Evolutionary conservation across 805 yeast genomes (phyloP).

Genomic region (Debaryomyces castellii): DNA sequence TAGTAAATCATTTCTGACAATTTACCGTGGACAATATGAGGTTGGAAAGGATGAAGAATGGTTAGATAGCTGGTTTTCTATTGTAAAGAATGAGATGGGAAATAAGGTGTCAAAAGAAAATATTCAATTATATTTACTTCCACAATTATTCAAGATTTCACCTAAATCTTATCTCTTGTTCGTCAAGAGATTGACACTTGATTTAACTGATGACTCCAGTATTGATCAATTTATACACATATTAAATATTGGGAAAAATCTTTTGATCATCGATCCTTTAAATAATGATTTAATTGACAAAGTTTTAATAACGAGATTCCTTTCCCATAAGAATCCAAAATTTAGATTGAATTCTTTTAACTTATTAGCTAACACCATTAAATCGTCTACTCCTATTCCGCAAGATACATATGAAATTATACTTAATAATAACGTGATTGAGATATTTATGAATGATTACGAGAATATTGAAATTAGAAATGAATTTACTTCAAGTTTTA

Average conservation of each 20-base stretch:
- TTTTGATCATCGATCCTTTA: slow-evolving; percentile 26
- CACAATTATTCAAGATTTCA: slow-evolving; percentile 58
- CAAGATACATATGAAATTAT: slow-evolving; percentile 44
- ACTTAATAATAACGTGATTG: slow-evolving; percentile 34
- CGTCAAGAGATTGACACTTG: slow-evolving; percentile 20
- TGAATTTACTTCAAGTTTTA: slow-evolving; percentile 59
- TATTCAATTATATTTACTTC: slow-evolving; percentile 59
- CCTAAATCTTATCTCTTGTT: slow-evolving; percentile 42
- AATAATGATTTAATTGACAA: slow-evolving; percentile 4
- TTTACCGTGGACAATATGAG: slow-evolving; percentile 22
- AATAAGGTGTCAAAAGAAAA: slow-evolving; percentile 38
- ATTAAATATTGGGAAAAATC: slow-evolving; percentile 62
- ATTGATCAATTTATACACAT: slow-evolving; percentile 50
- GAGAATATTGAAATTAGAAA: slow-evolving; percentile 67
- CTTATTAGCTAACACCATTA: slow-evolving; percentile 58
- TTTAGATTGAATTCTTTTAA: slow-evolving; percentile 58
- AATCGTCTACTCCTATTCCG: slow-evolving; percentile 58
- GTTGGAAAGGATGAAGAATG: slow-evolving; percentile 38
- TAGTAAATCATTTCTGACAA: slow-evolving; percentile 53
- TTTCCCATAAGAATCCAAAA: slow-evolving; percentile 45
- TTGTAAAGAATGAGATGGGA: slow-evolving; percentile 34
- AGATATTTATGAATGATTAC: slow-evolving; percentile 55
- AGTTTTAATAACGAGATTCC: slow-evolving; percentile 18
- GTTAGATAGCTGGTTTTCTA: slow-evolving; percentile 51
- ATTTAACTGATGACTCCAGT: slow-evolving; percentile 19